These are phyloP conservation scores for Nepenthes gracilis DNA, from an alignment of 148 eudicot species.

Conservation along the genomic window DNA sequence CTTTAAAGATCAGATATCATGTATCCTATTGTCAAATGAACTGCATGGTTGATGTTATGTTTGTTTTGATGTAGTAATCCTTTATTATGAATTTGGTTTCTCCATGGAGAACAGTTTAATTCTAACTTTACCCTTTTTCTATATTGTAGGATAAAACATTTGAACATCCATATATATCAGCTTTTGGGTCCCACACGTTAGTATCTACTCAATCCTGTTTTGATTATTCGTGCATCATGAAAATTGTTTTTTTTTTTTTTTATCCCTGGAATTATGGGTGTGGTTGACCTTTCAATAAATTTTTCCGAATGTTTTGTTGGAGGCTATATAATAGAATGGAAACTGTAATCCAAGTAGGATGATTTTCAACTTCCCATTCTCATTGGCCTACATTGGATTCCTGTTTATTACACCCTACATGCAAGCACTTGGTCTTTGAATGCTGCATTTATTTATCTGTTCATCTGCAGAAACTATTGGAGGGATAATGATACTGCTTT, in stretches of 20 bases:
- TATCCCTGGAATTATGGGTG: background rate
- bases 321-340: no score
- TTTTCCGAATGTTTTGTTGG: no score
- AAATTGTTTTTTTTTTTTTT: background rate
- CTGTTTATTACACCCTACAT: no score
- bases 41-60: no score
- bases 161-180: slow-evolving; percentile 80
- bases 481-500: slow-evolving; percentile 86
- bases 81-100: background rate
- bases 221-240: background rate
- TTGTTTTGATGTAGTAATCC: no score
- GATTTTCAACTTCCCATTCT: no score
- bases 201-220: slow-evolving; percentile 12
- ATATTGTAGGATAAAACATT: slow-evolving; percentile 86
- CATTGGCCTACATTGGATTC: no score
- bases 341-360: no score
- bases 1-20: no score
- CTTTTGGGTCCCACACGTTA: slow-evolving; percentile 92
- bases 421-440: no score
- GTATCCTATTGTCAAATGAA: no score
- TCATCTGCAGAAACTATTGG: slow-evolving; percentile 79
- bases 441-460: background rate
- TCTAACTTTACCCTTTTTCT: background rate
- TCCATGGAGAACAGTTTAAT: background rate
- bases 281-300: background rate